Base-by-base conservation (phyloP, 2,329 filamentous ascomycete genomes). In the Claviceps quebecensis region DNA sequence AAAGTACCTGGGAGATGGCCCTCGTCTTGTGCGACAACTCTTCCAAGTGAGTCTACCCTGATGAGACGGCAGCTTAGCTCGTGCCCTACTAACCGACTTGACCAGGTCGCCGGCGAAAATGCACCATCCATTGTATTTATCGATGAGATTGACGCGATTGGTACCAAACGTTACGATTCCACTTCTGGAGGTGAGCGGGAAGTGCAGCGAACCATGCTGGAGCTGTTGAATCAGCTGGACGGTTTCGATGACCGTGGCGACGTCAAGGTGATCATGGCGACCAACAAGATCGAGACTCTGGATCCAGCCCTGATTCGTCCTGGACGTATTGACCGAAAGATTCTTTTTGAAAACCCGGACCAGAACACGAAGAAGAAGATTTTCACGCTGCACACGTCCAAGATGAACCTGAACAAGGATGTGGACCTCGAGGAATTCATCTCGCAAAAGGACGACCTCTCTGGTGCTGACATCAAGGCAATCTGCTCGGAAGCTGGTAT, bases 391-490 rank as follows among this genome's bases (percentile, higher is more conserved):
- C 93, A 98, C 72, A 98, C 93, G 2, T 94, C 87, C 65, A 98
- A 98, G 79, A 98, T 98, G 93, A 95, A 82, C 49, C 77, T 98
- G 41, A 88, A 87, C 60, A 85, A 91, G 55, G 94, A 98, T 59
- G 93, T 98, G n/a, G 94, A 98, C 56, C 76, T 98, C 45, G 93
- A 98, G 61, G 93, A 98, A 70, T 97, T 98, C 65, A 96, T 98
- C 66, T 90, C 83, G 57, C 91, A 97, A 68, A 98, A 98, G 77
- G 93, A 98, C 62, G 94, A 98, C 61, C 76, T 98, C 7, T 94
- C 87, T 4, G 93, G 93, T 69, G 93, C 93, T 38, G 93, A 98
- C 70, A 97, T 98, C 76, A 95, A 97, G 72, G 93, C 93, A 47
- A 98, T 98, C 62, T 98, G 93, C 72, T 95, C 90, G 34, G 93